Percentiles rank a stretch among this genome's conserved stretches.
phyloP scores from a whole-genome alignment of 257 asterid genomes.

The Petunia axillaris region DNA sequence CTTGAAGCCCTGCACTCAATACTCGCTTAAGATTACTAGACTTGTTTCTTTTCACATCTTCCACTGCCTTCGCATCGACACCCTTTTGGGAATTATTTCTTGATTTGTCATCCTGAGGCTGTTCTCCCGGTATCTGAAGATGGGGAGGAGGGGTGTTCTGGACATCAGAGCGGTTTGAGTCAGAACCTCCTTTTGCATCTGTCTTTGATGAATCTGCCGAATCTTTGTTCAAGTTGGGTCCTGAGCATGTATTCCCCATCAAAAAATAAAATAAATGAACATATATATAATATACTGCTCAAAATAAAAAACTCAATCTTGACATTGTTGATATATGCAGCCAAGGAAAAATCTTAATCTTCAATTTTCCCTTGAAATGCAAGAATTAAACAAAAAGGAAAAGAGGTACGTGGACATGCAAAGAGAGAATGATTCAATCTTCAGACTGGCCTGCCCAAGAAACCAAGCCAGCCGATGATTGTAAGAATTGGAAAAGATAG shows the following conservation, averaged over 20 bases:
- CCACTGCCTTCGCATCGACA: constrained; percentile 9
- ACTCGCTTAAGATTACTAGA: constrained; percentile 49
- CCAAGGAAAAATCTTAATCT: neutral
- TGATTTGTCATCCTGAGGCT: constrained; percentile 30
- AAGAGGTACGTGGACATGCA: neutral
- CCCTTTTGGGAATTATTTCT: constrained; percentile 28
- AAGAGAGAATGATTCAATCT: neutral
- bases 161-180: constrained; percentile 32
- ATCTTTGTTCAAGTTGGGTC: constrained; percentile 56
- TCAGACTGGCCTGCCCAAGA: neutral
- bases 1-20: constrained; percentile 70
- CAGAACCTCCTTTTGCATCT: constrained; percentile 33
- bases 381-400: neutral
- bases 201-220: constrained; percentile 34
- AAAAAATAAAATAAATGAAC: constrained; percentile 30
- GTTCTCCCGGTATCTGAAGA: constrained; percentile 38
- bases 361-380: neutral
- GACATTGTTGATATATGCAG: too few relatives aligned
- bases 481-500: neutral
- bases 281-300: neutral
- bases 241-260: constrained; percentile 76
- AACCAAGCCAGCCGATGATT: neutral
- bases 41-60: constrained; percentile 35
- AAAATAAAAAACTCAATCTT: constrained; percentile 32
- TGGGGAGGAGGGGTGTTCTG: constrained; percentile 52